Evolutionary conservation across 495 filamentous ascomycete species (phyloP).

Genomic region (Neurospora cerealis): DNA sequence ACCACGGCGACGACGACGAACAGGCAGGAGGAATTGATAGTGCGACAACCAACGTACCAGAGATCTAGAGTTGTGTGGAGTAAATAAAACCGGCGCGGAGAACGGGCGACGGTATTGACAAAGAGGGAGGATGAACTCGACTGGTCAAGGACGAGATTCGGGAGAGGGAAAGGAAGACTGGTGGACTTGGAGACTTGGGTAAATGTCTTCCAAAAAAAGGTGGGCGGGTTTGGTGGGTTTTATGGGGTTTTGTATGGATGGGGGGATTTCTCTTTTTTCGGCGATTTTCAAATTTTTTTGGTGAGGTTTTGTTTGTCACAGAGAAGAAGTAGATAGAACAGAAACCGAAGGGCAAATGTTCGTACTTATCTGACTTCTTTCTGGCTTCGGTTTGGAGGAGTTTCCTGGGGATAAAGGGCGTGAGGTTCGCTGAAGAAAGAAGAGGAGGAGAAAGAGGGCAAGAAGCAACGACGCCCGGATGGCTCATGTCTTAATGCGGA

Average conservation of each 20-base stretch:
- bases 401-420: constrained; percentile 22
- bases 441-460: constrained; percentile 16
- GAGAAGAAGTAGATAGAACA: constrained; percentile 25
- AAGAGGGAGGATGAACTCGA: constrained; percentile 11
- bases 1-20: background rate
- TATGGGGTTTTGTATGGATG: constrained; percentile 19
- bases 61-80: constrained; percentile 3
- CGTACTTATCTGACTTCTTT: constrained; percentile 27
- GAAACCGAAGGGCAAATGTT: constrained; percentile 19
- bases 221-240: constrained; percentile 14
- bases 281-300: constrained; percentile 42
- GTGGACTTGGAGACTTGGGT: constrained; percentile 7
- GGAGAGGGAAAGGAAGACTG: constrained; percentile 11
- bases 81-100: constrained; percentile 9
- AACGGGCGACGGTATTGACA: constrained; percentile 21
- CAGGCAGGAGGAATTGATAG: background rate
- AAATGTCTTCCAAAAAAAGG: constrained; percentile 13
- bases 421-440: constrained; percentile 16
- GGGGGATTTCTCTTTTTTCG: constrained; percentile 11
- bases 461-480: constrained; percentile 4
- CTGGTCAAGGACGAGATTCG: constrained; percentile 9
- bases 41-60: constrained; percentile 9
- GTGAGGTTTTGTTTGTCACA: constrained; percentile 25
- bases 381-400: constrained; percentile 16
- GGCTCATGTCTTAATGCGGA: constrained; percentile 10